Evolutionary conservation across 2,329 filamentous ascomycete species (phyloP).

Genomic region (Fusarium subtropicale): DNA sequence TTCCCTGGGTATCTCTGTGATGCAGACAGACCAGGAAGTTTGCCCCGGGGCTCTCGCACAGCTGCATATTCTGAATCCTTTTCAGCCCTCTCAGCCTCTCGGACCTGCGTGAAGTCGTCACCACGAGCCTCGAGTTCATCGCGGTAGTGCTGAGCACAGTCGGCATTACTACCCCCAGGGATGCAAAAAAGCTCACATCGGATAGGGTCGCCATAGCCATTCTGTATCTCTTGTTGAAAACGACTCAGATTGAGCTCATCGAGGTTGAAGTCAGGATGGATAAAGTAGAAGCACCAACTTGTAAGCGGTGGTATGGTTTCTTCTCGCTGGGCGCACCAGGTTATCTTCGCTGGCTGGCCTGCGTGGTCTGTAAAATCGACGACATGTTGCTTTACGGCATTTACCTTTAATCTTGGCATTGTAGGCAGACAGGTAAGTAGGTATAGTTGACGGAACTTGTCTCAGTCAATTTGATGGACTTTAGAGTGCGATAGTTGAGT

Average conservation of each 20-base stretch:
- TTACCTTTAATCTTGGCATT: background rate
- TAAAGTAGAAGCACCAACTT: background rate
- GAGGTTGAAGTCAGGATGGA: background rate
- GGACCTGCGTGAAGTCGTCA: background rate
- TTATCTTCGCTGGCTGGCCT: background rate
- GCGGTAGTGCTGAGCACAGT: background rate
- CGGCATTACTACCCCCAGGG: background rate
- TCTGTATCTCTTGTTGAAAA: background rate
- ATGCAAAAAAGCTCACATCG: background rate
- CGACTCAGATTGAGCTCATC: background rate
- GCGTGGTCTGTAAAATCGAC: background rate
- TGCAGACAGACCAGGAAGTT: background rate
- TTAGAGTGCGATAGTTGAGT: background rate
- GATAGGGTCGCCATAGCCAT: background rate
- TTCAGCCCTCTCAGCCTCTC: background rate
- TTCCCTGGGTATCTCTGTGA: background rate
- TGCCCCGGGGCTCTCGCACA: background rate
- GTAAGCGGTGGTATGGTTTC: background rate
- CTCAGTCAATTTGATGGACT: background rate
- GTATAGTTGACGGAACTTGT: background rate
- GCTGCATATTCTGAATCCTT: background rate
- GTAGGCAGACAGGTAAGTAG: background rate
- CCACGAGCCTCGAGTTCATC: background rate
- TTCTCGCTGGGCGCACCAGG: rapidly evolving
- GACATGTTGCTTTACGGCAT: background rate